Base-by-base conservation (phyloP, 2,329 filamentous ascomycete species). In the Fusarium algeriense region DNA sequence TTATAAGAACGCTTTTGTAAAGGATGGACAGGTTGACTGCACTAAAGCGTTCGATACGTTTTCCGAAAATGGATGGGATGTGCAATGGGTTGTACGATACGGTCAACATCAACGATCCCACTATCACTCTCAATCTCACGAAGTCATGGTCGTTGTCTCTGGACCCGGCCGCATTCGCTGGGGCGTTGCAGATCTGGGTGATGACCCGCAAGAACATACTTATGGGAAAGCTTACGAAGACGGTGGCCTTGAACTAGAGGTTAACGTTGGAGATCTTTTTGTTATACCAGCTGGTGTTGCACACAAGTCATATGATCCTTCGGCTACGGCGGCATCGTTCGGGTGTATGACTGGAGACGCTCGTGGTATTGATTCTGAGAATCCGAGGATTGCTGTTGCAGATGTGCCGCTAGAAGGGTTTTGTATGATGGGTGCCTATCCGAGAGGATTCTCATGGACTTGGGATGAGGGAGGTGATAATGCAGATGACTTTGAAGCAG, bases 381-480 rank as follows among this genome's bases (percentile, higher is more conserved):
- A 49, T 7, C 48, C 59, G 6, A 48, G 61, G 7, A 38, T 66
- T 13, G 35, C 35, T 5, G 61, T 66, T 10, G 23, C 63, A 1
- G 20, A 67, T 2, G 28, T 66, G 2, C 63, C 63, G 2, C 17
- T 66, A 14, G 61, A 60, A 3, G 63, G 63, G 0, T 66, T 67
- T 17, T 66, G 63, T 4, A 66, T 66, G 63, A 66, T 66, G 62
- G 63, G 63, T 1, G 63, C 63, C 32, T 67, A 66, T 9, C 63
- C 63, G 0, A 32, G 20, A 1, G 63, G 61, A 0, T 66, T 66
- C 4, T 66, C 63, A 1, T 66, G 63, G 63, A 66, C 63, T 2
- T 66, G 63, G 63, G 61, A 66, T 26, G 63, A 66, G 10, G 63
- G 61, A 10, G 61, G 63, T 2, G 63, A 66, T 23, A 66, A 35